Base-by-base conservation (phyloP, 2,329 filamentous ascomycete genomes). In the Fusarium irregulare region DNA sequence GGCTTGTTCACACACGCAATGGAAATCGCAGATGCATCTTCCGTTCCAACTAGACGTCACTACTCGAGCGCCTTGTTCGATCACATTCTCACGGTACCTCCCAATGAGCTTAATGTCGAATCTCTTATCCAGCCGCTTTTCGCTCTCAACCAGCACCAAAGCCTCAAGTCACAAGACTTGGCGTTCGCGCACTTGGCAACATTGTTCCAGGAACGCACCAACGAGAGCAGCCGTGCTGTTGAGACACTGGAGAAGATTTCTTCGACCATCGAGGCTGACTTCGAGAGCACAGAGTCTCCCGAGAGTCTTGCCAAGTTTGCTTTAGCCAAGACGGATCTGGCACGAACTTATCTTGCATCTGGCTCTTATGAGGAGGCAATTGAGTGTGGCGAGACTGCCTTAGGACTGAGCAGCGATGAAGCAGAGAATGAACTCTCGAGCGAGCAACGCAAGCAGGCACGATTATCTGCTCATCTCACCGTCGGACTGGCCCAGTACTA, bases 1-100 rank as follows among this genome's bases (percentile, higher is more conserved):
- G 90, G 90, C 13, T 87, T 98, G 12, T 97, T 98, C 76, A 94
- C 93, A 2, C 96, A 99, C 77, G 95, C 96, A 1, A 96, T 97
- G 83, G 94, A 97, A 68, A 95, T 99, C 50, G 90, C 93, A 0
- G 92, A 93, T 65, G 91, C 93, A 0, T 92, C 92, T 0, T 90
- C 91, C 0, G 78, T 90, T 4, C 83, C 93, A 7, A 89, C 91
- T 0, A 92, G 94, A 77, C 88, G 91, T 30, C 92, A 95, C 77
- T 98, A 94, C 77, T 87, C 93, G 0, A 83, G 91, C 0, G 92
- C 93, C 2, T 85, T 92, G 49, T 98, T 99, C 77, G 95, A 99
- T 74, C 86, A 93, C 70, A 84, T 97, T 9, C 78, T 93, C 16
- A 84, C 87, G 3, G 86, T 87, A 3, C 81, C 88, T 2, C 61